Evolutionary conservation across 2,329 filamentous ascomycete species (phyloP), one percentile per base, ranked within the genome.

Genomic region (Fusarium nematophilum): DNA sequence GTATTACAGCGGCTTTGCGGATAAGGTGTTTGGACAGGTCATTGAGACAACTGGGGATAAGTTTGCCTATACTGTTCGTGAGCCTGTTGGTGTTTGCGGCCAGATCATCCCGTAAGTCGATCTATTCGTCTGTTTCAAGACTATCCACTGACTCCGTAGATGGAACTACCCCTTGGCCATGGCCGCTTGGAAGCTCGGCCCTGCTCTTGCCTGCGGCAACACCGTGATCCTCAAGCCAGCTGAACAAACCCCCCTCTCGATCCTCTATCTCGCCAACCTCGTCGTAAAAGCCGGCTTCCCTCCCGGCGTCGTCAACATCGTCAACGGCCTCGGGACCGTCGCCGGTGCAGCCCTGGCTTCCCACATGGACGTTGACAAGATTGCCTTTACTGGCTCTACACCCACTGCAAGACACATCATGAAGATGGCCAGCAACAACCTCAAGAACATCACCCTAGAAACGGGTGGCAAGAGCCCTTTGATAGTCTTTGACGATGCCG

Each of bases 301-400:
- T 3, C 85, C 90, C 1, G 91, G 91, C 33, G 90, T 93, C 5
- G 74, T 93, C 62, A 93, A 93, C 73, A 83, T 93, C 52, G 72
- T 92, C 52, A 92, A 92, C 57, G 91, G 91, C 0, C 81, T 86
- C 46, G 90, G 90, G 21, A 81, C 81, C 21, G 86, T 87, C 29
- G 87, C 89, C 0, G 91, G 91, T 10, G 81, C 86, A 5, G 87
- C 89, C 0, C 80, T 93, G 8, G 88, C 86, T 2, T 80, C 82
- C 33, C 91, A 94, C 70, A 76, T 85, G 18, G 83, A 83, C 34
- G 82, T 94, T 13, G 87, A 91, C 69, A 93, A 93, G 78, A 81
- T 94, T 57, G 89, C 90, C 0, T 94, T 93, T 62, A 93, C 91
- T 0, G 91, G 91, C 31, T 90, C 86, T 4, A 93, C 90, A 0